Base-by-base conservation (phyloP, 306 rosid species). In the Carpinus fangiana region DNA sequence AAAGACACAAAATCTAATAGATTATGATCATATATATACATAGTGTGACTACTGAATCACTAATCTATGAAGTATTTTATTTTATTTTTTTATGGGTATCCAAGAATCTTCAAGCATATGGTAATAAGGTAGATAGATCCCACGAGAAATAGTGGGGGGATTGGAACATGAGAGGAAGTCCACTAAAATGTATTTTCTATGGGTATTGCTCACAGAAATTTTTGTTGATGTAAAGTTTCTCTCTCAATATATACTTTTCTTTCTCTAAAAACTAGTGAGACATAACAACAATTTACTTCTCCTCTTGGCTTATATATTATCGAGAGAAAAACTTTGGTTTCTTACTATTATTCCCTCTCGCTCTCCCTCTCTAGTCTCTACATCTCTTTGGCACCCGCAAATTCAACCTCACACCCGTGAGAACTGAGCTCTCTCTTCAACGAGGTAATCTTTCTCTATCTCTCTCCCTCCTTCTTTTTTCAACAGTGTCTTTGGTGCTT, bases 381-480 rank as follows among this genome's bases (percentile, higher is more conserved):
- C 7, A 45, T 47, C 45, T 21, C 48, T 72, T 74, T 73, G 70
- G 81, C 79, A 75, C 80, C 66, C 75, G 69, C 60, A 88, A 75
- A 81, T 83, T 83, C 75, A n/a, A 73, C 72, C 48, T 64, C 34
- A 69, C 66, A n/a, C 70, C 83, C 86, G 76, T 76, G 74, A 78
- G 80, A 80, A 75, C 65, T 75, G 9, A 43, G 70, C 76, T 78
- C 81, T 78, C 45, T 78, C 31, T 69, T 72, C 51, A 77, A 81
- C 77, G 48, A 83, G 94, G 90, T 88, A 81, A 80, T 59, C 77
- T 82, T n/a, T 81, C 41, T 55, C 26, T 73, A 73, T 47, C 52
- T 65, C 60, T 55, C 9, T 74, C 31, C 20, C 31, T 20, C 5
- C 26, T 23, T 64, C 65, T 57, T 18, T 52, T 61, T 61, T 61